phyloP scores from a whole-genome alignment of 306 rosid genomes.

The Quercus agrifolia region DNA sequence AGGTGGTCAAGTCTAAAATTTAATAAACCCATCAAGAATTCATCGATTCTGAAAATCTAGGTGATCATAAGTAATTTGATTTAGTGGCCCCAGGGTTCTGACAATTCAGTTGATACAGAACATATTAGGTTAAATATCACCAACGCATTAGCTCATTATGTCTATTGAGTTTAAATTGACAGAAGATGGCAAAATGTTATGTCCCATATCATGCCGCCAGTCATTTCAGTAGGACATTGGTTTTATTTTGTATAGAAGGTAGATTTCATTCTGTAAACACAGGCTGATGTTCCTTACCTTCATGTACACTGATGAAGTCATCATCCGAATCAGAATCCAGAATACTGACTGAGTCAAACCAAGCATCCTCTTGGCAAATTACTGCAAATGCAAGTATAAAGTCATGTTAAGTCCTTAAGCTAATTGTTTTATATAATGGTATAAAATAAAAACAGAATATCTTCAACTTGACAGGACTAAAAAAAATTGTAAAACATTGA shows the following conservation, averaged over 20 bases:
- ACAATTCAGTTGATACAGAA: background rate
- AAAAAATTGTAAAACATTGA: background rate
- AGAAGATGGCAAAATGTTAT: background rate
- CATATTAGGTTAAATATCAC: background rate
- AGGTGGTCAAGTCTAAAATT: background rate
- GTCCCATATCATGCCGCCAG: background rate
- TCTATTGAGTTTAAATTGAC: background rate
- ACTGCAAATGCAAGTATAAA: conserved; percentile 39
- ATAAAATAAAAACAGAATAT: background rate
- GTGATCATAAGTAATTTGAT: background rate
- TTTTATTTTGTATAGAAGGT: background rate
- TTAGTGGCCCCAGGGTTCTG: background rate
- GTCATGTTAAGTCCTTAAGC: background rate
- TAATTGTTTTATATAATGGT: background rate
- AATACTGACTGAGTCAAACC: conserved; percentile 78
- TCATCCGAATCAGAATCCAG: conserved; percentile 92
- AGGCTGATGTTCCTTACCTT: conserved; percentile 51
- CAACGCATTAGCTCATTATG: background rate
- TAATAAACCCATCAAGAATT: background rate
- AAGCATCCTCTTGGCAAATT: conserved; percentile 66
- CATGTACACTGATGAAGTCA: conserved; percentile 67
- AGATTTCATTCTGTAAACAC: background rate
- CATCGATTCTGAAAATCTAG: background rate
- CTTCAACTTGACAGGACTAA: too few relatives aligned
- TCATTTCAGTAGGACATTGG: background rate